These are phyloP conservation scores for Apiospora koreana DNA, from an alignment of 2,329 filamentous ascomycete species.

Conservation along the genomic window DNA sequence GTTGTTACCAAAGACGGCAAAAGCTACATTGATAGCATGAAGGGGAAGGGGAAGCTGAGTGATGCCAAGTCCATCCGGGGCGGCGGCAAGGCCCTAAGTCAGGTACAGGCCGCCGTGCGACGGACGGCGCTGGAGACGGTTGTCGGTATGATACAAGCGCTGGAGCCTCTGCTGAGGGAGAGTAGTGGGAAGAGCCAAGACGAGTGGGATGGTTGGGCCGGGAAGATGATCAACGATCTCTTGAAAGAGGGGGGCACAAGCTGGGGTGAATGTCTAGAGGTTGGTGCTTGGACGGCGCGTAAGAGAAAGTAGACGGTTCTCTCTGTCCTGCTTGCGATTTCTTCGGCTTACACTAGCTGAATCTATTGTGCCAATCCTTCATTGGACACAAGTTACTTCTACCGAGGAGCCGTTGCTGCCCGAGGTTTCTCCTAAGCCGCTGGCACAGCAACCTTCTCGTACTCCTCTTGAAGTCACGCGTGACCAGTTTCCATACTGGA, in stretches of 20 bases:
- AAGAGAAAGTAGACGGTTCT: slow-evolving; percentile 53
- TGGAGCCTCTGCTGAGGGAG: slow-evolving; percentile 82
- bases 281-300: slow-evolving; percentile 86
- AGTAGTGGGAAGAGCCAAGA: slow-evolving; percentile 84
- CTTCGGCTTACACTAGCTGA: slow-evolving; percentile 16
- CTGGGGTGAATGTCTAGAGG: slow-evolving; percentile 82
- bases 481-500: background rate
- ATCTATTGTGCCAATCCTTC: slow-evolving; percentile 13
- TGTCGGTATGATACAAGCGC: slow-evolving; percentile 79
- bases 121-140: slow-evolving; percentile 80
- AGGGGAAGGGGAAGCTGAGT: slow-evolving; percentile 46
- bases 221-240: slow-evolving; percentile 82
- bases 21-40: slow-evolving; percentile 57
- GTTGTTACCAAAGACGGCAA: slow-evolving; percentile 62
- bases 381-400: background rate
- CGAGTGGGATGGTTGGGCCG: slow-evolving; percentile 90
- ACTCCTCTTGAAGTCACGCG: background rate
- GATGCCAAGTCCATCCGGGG: slow-evolving; percentile 32
- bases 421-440: background rate
- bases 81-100: slow-evolving; percentile 56
- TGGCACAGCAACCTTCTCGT: background rate
- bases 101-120: slow-evolving; percentile 72
- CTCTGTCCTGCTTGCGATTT: slow-evolving; percentile 15
- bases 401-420: background rate
- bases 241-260: slow-evolving; percentile 76